These are phyloP conservation scores for Carallia pectinifolia DNA, from an alignment of 345 rosid genomes.

Conservation along the genomic window DNA sequence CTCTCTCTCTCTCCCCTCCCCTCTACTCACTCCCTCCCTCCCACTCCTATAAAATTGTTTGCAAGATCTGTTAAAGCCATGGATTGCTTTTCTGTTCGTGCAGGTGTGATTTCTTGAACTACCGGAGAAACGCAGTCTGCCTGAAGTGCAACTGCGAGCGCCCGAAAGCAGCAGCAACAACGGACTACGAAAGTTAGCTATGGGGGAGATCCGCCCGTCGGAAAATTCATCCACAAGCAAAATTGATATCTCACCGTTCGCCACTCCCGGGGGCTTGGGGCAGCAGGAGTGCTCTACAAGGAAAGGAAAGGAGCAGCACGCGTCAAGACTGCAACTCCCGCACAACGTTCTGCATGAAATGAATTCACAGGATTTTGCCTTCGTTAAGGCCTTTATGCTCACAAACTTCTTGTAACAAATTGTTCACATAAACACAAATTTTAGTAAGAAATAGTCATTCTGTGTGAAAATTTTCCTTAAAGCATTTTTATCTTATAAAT, in stretches of 20 bases:
- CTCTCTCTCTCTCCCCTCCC: not conserved
- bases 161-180: constrained; percentile 11
- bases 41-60: not conserved
- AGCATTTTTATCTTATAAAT: too few species aligned
- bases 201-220: constrained; percentile 32
- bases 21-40: constrained; percentile 2
- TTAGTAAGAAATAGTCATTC: too few species aligned
- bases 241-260: not conserved
- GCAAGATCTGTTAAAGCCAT: constrained; percentile 1
- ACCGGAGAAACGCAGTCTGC: constrained; percentile 56
- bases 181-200: constrained; percentile 30
- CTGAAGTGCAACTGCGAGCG: constrained; percentile 32
- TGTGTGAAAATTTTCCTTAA: too few species aligned
- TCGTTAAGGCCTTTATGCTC: too few species aligned
- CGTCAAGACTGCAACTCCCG: too few species aligned
- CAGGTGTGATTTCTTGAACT: constrained; percentile 81
- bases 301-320: too few species aligned
- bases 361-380: too few species aligned
- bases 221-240: not conserved
- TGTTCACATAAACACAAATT: too few species aligned
- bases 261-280: too few species aligned
- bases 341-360: too few species aligned
- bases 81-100: constrained; percentile 17
- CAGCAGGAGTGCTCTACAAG: too few species aligned
- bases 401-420: too few species aligned